Conservation (phyloP, 169 alveolate genomes). For the Amoebophrya sp. region DNA sequence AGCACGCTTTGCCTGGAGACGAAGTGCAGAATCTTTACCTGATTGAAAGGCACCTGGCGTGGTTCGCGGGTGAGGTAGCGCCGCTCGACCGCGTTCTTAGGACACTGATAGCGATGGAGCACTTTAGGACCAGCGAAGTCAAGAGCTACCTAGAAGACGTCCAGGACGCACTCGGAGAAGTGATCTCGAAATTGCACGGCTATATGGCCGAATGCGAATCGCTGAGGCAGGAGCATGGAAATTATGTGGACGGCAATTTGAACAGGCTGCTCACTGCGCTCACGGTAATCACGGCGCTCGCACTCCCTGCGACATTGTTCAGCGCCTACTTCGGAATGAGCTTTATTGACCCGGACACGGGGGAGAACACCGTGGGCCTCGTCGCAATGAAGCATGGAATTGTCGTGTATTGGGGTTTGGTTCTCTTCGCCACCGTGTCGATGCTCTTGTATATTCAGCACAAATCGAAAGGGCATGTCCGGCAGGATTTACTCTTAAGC, state of each 20-base stretch:
- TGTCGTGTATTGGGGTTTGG: too few species aligned
- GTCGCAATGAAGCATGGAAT: too few species aligned
- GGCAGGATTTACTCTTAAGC: too few species aligned
- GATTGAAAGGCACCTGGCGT: background rate
- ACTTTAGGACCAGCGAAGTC: background rate
- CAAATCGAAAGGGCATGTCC: too few species aligned
- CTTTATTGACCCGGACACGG: too few species aligned
- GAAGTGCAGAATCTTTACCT: background rate
- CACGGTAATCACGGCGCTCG: constrained; percentile 8
- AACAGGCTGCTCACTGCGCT: background rate
- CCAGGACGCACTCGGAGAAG: background rate
- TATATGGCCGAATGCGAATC: background rate
- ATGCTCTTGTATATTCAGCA: too few species aligned
- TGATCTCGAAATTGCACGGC: background rate
- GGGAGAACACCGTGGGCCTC: too few species aligned
- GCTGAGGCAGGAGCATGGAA: background rate
- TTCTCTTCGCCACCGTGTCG: too few species aligned
- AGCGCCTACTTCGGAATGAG: too few species aligned
- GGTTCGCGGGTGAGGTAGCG: background rate
- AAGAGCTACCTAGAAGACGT: background rate
- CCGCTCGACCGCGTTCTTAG: background rate
- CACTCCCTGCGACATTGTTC: background rate
- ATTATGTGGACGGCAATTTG: background rate
- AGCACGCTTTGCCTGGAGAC: background rate
- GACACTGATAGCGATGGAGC: background rate